A percentile compares a stretch with the other conserved stretches of the same genome.
These are phyloP conservation scores for Suillus sp. DNA, from an alignment of 768 basidiomycete genomes.

Conservation along the genomic window DNA sequence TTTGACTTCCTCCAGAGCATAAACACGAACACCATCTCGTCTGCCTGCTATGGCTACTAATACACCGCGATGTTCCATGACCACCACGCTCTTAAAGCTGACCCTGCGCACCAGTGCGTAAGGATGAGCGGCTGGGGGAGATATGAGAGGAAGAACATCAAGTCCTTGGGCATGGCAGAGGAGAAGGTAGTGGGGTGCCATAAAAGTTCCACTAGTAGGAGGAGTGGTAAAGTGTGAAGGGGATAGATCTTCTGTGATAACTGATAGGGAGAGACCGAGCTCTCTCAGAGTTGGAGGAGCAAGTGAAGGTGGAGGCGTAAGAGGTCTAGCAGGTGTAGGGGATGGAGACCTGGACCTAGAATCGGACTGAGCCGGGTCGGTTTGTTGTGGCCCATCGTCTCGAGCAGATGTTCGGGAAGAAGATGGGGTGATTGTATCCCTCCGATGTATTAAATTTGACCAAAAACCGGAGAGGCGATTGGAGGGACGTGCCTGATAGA, in stretches of 20 bases:
- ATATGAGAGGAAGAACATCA: slow-evolving; percentile 78
- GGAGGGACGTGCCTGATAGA: slow-evolving; percentile 55
- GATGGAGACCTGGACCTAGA: slow-evolving; percentile 55
- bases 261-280: slow-evolving; percentile 71
- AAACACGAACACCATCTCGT: slow-evolving; percentile 84
- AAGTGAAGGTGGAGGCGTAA: slow-evolving; percentile 71
- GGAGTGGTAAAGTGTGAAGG: slow-evolving; percentile 80
- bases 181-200: slow-evolving; percentile 79
- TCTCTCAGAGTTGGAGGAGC: slow-evolving; percentile 73
- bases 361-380: slow-evolving; percentile 33
- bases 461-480: slow-evolving; percentile 88
- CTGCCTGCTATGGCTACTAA: slow-evolving; percentile 89
- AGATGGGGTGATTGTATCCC: slow-evolving; percentile 46
- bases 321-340: slow-evolving; percentile 52
- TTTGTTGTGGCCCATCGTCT: slow-evolving; percentile 33
- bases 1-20: slow-evolving; percentile 84
- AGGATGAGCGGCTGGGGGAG: slow-evolving; percentile 74
- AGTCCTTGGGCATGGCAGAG: slow-evolving; percentile 86
- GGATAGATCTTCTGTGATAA: slow-evolving; percentile 66
- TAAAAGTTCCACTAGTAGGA: slow-evolving; percentile 76
- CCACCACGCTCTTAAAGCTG: slow-evolving; percentile 82
- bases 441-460: slow-evolving; percentile 73
- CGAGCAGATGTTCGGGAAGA: slow-evolving; percentile 31
- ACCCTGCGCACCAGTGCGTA: slow-evolving; percentile 83
- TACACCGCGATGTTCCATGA: slow-evolving; percentile 91